Conservation (phyloP, 2,329 filamentous ascomycete genomes). For the Pseudogymnoascus sp. region DNA sequence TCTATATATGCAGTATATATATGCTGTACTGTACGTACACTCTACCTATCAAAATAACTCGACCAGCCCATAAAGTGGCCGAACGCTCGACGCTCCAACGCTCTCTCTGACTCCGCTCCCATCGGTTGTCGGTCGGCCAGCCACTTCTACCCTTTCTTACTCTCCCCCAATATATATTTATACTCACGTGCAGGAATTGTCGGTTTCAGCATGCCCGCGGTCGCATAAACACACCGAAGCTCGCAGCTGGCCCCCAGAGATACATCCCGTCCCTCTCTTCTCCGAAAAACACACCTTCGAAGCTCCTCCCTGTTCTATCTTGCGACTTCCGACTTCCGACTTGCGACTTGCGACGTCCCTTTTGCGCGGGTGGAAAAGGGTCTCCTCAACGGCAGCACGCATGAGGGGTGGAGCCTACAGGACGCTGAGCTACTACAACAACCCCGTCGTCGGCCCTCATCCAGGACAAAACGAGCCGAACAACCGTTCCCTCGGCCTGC, state of each 20-base stretch:
- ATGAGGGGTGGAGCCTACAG: neutral
- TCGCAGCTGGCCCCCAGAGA: neutral
- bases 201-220: neutral
- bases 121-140: neutral
- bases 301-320: neutral
- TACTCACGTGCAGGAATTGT: conserved; percentile 1
- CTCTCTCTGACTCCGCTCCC: neutral
- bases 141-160: neutral
- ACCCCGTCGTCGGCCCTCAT: neutral
- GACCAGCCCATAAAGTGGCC: neutral
- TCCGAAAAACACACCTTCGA: neutral
- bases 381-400: neutral
- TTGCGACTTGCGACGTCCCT: neutral
- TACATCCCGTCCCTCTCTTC: neutral
- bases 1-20: neutral
- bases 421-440: neutral
- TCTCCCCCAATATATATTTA: conserved; percentile 1
- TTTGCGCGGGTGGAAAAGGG: neutral
- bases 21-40: neutral
- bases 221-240: neutral
- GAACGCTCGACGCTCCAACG: neutral
- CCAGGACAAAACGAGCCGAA: neutral
- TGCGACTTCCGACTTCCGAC: neutral
- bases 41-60: neutral
- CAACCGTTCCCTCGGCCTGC: neutral